These are phyloP conservation scores for Hymenochaete sp. DNA, from an alignment of 1,284 basidiomycete genomes.

Conservation along the genomic window DNA sequence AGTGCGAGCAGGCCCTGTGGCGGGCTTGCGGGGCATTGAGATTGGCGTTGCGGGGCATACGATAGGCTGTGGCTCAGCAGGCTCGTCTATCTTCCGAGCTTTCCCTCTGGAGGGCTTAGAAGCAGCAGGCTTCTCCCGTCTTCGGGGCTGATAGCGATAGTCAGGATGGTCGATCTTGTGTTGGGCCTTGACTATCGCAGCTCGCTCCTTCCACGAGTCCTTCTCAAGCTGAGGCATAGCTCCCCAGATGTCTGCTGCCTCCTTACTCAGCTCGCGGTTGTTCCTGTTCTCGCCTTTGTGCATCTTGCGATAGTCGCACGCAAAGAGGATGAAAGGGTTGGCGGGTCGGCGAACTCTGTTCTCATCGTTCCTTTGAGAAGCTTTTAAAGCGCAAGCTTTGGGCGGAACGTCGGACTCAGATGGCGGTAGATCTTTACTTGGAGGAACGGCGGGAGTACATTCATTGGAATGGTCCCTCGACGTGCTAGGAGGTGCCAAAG, in stretches of 20 bases:
- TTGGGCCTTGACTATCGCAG: slow-evolving; percentile 48
- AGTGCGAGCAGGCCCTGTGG: background rate
- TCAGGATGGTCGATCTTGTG: slow-evolving; percentile 47
- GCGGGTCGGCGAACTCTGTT: slow-evolving; percentile 66
- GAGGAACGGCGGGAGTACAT: background rate
- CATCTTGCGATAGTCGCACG: slow-evolving; percentile 37
- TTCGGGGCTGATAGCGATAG: slow-evolving; percentile 45
- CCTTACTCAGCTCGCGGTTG: slow-evolving; percentile 50
- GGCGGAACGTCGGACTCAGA: background rate
- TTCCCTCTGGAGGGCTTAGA: background rate
- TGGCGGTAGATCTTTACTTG: background rate
- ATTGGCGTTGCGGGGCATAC: background rate
- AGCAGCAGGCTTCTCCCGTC: slow-evolving; percentile 30
- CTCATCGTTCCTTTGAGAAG: too few species aligned
- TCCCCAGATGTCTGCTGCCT: slow-evolving; percentile 47
- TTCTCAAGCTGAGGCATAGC: slow-evolving; percentile 39
- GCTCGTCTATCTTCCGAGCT: background rate
- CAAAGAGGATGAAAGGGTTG: slow-evolving; percentile 79
- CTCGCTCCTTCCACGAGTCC: slow-evolving; percentile 41
- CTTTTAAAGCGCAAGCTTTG: too few species aligned
- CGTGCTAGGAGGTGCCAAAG: too few species aligned
- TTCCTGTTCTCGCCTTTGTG: slow-evolving; percentile 34
- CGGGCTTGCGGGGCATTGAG: background rate
- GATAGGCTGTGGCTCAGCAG: background rate
- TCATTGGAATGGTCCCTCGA: background rate